These are phyloP conservation scores for Hypoxylon subgilvum DNA, from an alignment of 495 filamentous ascomycete species.

Conservation along the genomic window DNA sequence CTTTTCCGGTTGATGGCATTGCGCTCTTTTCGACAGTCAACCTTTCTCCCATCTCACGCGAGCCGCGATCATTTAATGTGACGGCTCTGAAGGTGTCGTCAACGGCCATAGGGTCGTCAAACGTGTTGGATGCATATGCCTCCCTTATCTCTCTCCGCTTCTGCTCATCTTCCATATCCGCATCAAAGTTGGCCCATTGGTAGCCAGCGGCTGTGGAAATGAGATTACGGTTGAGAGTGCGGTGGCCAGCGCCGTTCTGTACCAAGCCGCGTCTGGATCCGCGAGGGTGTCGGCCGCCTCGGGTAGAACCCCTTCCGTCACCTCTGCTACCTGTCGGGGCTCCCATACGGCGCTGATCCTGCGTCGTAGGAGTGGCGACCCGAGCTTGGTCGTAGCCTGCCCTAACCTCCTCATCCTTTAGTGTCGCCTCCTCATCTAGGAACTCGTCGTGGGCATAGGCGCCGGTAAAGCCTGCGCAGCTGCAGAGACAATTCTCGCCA, in stretches of 20 bases:
- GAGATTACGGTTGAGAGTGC: neutral
- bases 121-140: neutral
- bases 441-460: conserved; percentile 35
- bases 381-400: neutral
- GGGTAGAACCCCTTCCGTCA: neutral
- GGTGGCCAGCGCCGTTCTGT: neutral
- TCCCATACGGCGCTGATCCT: conserved; percentile 2
- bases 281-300: neutral
- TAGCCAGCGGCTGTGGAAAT: neutral
- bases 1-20: conserved; percentile 6
- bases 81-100: conserved; percentile 33
- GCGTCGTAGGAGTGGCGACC: conserved; percentile 19
- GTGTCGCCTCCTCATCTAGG: neutral
- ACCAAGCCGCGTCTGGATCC: conserved; percentile 3
- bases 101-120: neutral
- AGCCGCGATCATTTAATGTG: conserved; percentile 20
- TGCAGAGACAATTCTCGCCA: conserved; percentile 48
- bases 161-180: conserved; percentile 23
- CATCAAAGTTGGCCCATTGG: conserved; percentile 28
- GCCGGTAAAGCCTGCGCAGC: conserved; percentile 40
- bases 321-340: neutral
- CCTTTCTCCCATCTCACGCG: conserved; percentile 18
- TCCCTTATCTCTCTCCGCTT: neutral
- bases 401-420: neutral
- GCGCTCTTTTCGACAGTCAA: neutral